Evolutionary conservation across 2,329 filamentous ascomycete genomes (phyloP).

Genomic region (Fusarium luffae): DNA sequence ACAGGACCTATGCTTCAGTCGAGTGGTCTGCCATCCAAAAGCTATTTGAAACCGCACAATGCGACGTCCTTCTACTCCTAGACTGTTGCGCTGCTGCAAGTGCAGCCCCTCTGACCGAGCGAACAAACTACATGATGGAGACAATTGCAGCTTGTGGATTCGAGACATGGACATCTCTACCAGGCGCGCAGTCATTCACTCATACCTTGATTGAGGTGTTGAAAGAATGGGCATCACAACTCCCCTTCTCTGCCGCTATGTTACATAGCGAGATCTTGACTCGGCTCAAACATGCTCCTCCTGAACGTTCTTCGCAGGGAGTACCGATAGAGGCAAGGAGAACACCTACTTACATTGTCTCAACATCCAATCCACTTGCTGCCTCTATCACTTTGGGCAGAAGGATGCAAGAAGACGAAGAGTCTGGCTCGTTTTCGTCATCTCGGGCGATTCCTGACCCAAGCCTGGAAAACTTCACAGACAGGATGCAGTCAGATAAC

Average conservation of each 20-base stretch:
- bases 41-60: slow-evolving; percentile 44
- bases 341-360: slow-evolving; percentile 45
- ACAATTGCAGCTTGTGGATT: slow-evolving; percentile 45
- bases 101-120: slow-evolving; percentile 41
- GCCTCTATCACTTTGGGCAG: slow-evolving; percentile 43
- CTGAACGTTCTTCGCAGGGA: slow-evolving; percentile 39
- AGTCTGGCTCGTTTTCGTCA: slow-evolving; percentile 33
- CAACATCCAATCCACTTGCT: slow-evolving; percentile 41
- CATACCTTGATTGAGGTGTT: slow-evolving; percentile 43
- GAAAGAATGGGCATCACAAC: slow-evolving; percentile 43
- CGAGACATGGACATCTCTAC: slow-evolving; percentile 42
- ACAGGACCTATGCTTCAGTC: slow-evolving; percentile 42
- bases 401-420: slow-evolving; percentile 36
- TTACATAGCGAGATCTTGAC: slow-evolving; percentile 44
- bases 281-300: slow-evolving; percentile 43
- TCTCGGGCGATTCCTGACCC: slow-evolving; percentile 39
- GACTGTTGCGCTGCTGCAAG: slow-evolving; percentile 45
- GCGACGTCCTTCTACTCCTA: slow-evolving; percentile 42
- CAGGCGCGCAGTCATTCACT: slow-evolving; percentile 43
- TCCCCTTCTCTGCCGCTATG: slow-evolving; percentile 45
- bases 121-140: slow-evolving; percentile 45
- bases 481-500: slow-evolving; percentile 37
- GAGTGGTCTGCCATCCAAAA: slow-evolving; percentile 47
- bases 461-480: slow-evolving; percentile 34
- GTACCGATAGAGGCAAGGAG: slow-evolving; percentile 41